Evolutionary conservation across 768 basidiomycete species (phyloP), one percentile per base, ranked within the genome.

Genomic region (Omphalotus guepiniiformis): DNA sequence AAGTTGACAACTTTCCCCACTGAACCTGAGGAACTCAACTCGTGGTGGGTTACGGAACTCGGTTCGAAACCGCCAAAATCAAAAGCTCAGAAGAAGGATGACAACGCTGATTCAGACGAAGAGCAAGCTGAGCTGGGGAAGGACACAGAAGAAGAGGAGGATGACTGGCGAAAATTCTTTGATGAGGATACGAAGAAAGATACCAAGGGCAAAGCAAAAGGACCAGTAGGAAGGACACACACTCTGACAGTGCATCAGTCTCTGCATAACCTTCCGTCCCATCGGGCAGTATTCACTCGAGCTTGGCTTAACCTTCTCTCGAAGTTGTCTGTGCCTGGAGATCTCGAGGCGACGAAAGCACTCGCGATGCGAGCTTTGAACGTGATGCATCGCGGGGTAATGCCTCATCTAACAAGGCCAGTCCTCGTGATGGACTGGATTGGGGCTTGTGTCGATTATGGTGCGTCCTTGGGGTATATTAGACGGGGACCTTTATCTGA

Each of bases 361-460:
- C 57, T 82, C 3, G 72, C 80, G 13, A 72, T 75, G 19, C 71
- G 85, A 38, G 79, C 76, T 13, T 66, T 95, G 51, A 83, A 83
- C 55, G 72, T 93, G 25, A 82, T 95, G 75, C 92, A 95, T 62
- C 72, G 81, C 11, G 81, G 84, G 4, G 85, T 94, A 11, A 66
- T 95, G 61, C 93, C 93, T 0, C 83, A 93, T 62, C 62, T 94
- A 39, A 91, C 88, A 0, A 66, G 87, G 30, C 82, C 87, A 0
- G 71, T 88, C 39, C 64, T 89, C 42, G 75, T 88, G n/a, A 92
- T 93, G 86, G 92, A 95, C 61, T 96, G 93, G 90, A 76, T 95
- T 30, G 80, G 83, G 22, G 79, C 80, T 2, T 89, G 88, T 54
- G 85, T 93, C 11, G 91, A 94, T 60, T 72, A 79, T 55, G 92